These are phyloP conservation scores for Penicillium sp. DNA, from an alignment of 2,329 filamentous ascomycete species.

Conservation along the genomic window DNA sequence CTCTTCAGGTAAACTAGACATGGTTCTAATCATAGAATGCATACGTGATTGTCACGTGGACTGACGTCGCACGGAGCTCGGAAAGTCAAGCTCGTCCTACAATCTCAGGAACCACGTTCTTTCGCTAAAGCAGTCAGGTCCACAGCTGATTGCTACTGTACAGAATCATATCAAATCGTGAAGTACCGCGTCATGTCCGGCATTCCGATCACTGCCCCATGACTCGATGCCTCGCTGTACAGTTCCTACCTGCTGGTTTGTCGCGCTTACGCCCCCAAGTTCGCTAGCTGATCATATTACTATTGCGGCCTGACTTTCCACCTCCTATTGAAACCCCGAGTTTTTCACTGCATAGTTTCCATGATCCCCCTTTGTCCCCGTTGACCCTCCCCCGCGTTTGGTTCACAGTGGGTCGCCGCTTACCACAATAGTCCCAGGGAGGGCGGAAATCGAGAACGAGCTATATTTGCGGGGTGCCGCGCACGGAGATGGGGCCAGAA, in stretches of 20 bases:
- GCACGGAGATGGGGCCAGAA: slow-evolving; percentile 24
- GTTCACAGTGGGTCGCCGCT: slow-evolving; percentile 3
- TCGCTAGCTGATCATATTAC: background rate
- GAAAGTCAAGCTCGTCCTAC: background rate
- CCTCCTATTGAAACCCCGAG: no score
- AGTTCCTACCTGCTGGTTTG: background rate
- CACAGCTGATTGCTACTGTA: background rate
- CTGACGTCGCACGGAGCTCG: slow-evolving; percentile 1
- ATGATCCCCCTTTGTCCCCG: background rate
- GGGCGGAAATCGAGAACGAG: background rate
- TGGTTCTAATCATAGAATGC: background rate
- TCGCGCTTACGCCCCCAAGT: background rate
- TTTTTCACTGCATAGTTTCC: background rate
- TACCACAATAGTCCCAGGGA: slow-evolving; percentile 6
- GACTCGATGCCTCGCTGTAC: slow-evolving; percentile 1
- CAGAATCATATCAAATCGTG: background rate
- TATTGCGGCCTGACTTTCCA: background rate
- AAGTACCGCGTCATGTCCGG: background rate
- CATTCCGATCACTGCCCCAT: background rate
- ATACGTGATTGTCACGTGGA: slow-evolving; percentile 10
- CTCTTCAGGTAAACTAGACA: no score
- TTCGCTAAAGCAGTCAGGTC: background rate
- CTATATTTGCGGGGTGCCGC: slow-evolving; percentile 27
- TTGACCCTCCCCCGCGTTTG: background rate
- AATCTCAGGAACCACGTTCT: background rate